A percentile compares a stretch with the other conserved stretches of the same genome.
Conservation (phyloP, 352 stramenopile species). For the Thalassiosira exigua region DNA sequence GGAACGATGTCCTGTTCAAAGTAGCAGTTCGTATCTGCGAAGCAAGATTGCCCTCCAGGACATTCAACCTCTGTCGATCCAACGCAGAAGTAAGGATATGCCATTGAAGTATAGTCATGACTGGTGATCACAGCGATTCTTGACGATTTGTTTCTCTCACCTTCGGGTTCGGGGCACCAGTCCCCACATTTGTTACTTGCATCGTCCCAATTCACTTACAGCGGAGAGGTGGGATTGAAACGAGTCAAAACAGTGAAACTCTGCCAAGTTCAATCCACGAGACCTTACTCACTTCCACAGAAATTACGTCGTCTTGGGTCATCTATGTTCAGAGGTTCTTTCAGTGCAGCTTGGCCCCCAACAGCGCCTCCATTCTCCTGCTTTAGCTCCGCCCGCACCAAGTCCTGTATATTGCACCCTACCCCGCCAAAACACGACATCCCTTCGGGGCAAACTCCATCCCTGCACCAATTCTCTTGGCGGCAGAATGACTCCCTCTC, state of each 20-base stretch:
- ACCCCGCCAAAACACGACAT: slow-evolving; percentile 36
- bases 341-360: too few relatives aligned
- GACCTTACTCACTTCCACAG: too few relatives aligned
- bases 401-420: slow-evolving; percentile 51
- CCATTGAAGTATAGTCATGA: too few relatives aligned
- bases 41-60: slow-evolving; percentile 11
- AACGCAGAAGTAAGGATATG: too few relatives aligned
- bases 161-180: slow-evolving; percentile 17
- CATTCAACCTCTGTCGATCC: slow-evolving; percentile 4
- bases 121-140: too few relatives aligned
- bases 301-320: slow-evolving; percentile 17
- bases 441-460: slow-evolving; percentile 25
- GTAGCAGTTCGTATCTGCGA: slow-evolving; percentile 22
- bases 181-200: slow-evolving; percentile 8
- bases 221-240: too few relatives aligned
- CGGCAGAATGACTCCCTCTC: slow-evolving; percentile 28
- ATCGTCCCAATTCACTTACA: slow-evolving; percentile 16
- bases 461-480: slow-evolving; percentile 2
- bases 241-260: too few relatives aligned
- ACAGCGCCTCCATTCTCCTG: neutral
- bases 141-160: too few relatives aligned
- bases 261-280: too few relatives aligned
- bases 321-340: neutral
- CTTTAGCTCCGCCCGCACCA: slow-evolving; percentile 9
- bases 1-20: neutral